A percentile compares a stretch with the other conserved stretches of the same genome.
Evolutionary conservation across 179 eudicot genomes (phyloP).

Genomic region (Silene noctiflora): DNA sequence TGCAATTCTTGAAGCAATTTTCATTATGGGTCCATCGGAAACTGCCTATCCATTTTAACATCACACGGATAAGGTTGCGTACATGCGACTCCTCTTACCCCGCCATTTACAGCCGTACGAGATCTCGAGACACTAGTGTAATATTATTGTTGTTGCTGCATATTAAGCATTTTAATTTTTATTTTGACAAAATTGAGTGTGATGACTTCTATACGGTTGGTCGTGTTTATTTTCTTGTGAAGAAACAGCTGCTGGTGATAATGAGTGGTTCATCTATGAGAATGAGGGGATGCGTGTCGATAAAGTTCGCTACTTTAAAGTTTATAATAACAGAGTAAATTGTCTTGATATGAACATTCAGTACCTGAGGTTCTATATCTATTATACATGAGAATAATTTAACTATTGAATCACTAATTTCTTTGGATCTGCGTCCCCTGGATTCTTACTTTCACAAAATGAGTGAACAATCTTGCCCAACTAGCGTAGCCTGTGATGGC

Average conservation of each 20-base stretch:
- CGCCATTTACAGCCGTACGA: too few relatives aligned
- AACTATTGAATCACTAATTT: background rate
- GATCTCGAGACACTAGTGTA: too few relatives aligned
- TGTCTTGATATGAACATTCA: background rate
- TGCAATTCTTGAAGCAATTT: background rate
- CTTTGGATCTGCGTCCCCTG: background rate
- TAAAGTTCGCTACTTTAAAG: background rate
- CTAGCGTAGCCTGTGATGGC: background rate
- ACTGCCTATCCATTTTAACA: background rate
- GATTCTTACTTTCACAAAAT: background rate
- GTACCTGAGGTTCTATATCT: background rate
- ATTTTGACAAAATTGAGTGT: background rate
- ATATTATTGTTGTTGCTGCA: background rate
- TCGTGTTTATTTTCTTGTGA: background rate
- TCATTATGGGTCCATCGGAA: background rate
- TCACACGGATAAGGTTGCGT: too few relatives aligned
- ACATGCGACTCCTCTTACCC: too few relatives aligned
- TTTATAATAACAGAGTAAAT: too few relatives aligned
- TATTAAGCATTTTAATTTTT: too few relatives aligned
- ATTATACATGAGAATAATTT: background rate
- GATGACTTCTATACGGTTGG: background rate
- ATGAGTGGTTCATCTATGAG: constrained; percentile 14
- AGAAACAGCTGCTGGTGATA: background rate
- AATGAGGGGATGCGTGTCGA: constrained; percentile 5
- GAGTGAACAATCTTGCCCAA: background rate